Percentiles rank a stretch among this genome's conserved stretches.
phyloP scores from a whole-genome alignment of 495 filamentous ascomycete genomes.

The Xeromyces bisporus region DNA sequence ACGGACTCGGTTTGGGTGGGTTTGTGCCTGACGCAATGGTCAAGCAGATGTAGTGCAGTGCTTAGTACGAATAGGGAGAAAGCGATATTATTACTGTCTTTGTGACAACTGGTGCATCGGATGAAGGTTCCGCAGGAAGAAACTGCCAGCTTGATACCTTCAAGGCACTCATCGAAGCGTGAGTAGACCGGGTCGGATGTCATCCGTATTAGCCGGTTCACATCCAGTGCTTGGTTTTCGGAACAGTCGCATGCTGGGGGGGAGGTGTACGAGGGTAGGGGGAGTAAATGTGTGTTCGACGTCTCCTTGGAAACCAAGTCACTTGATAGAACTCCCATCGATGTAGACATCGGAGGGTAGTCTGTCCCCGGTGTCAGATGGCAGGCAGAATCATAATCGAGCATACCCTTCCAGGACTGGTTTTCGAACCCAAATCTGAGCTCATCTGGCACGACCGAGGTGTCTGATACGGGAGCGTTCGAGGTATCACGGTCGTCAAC shows the following conservation, averaged over 20 bases:
- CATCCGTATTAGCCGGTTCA: constrained; percentile 20
- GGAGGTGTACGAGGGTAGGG: constrained; percentile 7
- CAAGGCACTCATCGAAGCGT: constrained; percentile 24
- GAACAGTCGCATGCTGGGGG: constrained; percentile 20
- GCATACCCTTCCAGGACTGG: not conserved
- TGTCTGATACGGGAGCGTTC: not conserved
- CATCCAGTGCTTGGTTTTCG: constrained; percentile 17
- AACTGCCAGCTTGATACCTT: constrained; percentile 19
- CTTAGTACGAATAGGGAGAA: constrained; percentile 20
- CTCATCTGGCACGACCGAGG: not conserved
- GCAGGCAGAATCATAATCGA: not conserved
- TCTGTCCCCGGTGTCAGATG: constrained; percentile 8
- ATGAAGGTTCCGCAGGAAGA: constrained; percentile 20
- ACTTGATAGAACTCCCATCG: constrained; percentile 19
- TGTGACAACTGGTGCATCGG: constrained; percentile 20
- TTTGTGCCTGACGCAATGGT: constrained; percentile 19
- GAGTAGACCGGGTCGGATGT: constrained; percentile 13
- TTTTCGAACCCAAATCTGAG: not conserved
- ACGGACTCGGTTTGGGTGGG: constrained; percentile 2
- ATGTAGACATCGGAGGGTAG: constrained; percentile 13
- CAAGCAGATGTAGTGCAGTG: constrained; percentile 19
- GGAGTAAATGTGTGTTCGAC: constrained; percentile 15
- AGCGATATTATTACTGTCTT: constrained; percentile 18
- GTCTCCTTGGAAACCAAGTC: constrained; percentile 15
- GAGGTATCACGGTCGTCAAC: not conserved